A percentile compares a stretch with the other conserved stretches of the same genome.
Conservation (phyloP, 371 early-diverging fungal genomes). For the Rhizopus sp. region DNA sequence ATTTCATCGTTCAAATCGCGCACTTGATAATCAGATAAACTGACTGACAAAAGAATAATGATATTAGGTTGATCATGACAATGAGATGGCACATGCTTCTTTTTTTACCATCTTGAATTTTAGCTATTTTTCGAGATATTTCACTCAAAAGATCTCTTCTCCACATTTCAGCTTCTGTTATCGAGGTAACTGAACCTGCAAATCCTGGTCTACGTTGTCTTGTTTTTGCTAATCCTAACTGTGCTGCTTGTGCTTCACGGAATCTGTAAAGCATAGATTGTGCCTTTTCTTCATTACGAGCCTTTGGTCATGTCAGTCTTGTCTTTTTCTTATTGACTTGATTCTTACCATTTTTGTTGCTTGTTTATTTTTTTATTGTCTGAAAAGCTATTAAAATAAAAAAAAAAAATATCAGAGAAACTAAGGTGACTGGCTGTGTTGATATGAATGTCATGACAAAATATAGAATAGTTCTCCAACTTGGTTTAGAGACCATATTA, state of each 20-base stretch:
- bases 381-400: too few relatives aligned
- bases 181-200: constrained; percentile 66
- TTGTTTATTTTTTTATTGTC: neutral
- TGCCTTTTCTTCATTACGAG: constrained; percentile 97
- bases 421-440: too few relatives aligned
- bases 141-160: constrained; percentile 86
- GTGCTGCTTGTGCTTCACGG: constrained; percentile 89
- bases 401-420: too few relatives aligned
- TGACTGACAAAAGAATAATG: constrained; percentile 45
- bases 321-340: neutral
- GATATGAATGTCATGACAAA: too few relatives aligned
- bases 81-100: neutral
- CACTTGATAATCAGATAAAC: constrained; percentile 87
- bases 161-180: constrained; percentile 90
- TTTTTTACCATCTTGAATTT: constrained; percentile 85
- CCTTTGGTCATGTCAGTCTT: constrained; percentile 46
- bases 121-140: constrained; percentile 83
- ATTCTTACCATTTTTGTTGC: constrained; percentile 4
- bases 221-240: constrained; percentile 71
- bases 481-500: too few relatives aligned
- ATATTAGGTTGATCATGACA: neutral
- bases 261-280: constrained; percentile 98
- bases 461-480: too few relatives aligned
- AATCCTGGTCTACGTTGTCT: constrained; percentile 77
- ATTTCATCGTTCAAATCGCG: constrained; percentile 96